Evolutionary conservation across 1,139 yeast genomes (phyloP), one percentile per base, ranked within the genome.

Genomic region (Kodamaea fungicola): DNA sequence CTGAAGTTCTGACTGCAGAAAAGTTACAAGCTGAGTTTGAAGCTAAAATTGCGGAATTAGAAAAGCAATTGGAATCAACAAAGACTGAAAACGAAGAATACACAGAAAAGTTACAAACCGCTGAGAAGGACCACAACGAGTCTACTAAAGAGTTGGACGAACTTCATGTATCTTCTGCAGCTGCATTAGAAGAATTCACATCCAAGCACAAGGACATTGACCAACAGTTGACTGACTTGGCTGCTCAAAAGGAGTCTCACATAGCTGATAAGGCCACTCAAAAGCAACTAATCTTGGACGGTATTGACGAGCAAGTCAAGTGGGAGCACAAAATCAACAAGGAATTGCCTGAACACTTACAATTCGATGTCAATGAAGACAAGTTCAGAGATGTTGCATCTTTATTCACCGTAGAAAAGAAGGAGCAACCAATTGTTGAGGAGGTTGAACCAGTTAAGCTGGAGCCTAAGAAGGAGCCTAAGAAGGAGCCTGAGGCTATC

Each of bases 331-430:
- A 55, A 40, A 71, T 76, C 46, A 75, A 76, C 47, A 54, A 49
- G 16, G 75, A 68, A 44, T 67, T 75, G 45, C 83, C 83, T 9
- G 78, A 71, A 35, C 82, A 77, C 55, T 62, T 76, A 50, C 64
- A 62, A 43, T 53, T 55, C 33, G 72, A 70, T 4, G 55, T 76
- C 19, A 55, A 67, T 42, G 78, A 71, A 45, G 54, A 54, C 39
- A 63, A 61, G 44, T 53, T 69, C 31, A 59, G 59, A 34, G 77
- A 71, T 46, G 64, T 72, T 22, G 61, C 68, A 2, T 66, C 73
- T 1, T 52, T 71, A 21, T 70, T 71, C 42, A 53, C 71, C 3
- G 62, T 41, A 6, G 61, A 56, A 16, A 43, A 55, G 27, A 57
- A 52, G 34, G 61, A 56, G 37, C 37, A 44, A n/a, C 51, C 47